phyloP scores from a whole-genome alignment of 495 filamentous ascomycete genomes.

The Hypoxylon crocopeplum region DNA sequence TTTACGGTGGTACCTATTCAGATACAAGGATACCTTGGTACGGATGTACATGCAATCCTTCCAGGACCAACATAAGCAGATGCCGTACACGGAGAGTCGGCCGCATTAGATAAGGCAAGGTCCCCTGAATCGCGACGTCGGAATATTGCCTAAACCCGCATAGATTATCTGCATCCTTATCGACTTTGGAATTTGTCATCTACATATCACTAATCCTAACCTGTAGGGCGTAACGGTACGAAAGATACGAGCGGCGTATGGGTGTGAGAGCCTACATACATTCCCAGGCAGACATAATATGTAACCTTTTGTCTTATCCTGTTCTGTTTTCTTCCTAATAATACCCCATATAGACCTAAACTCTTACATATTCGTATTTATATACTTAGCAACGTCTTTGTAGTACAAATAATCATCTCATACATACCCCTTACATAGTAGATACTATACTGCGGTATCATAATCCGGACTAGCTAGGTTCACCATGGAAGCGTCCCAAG shows the following conservation, averaged over 20 bases:
- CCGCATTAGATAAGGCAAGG: neutral
- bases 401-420: neutral
- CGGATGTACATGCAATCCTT: neutral
- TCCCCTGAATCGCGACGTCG: conserved; percentile 15
- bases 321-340: too few species aligned
- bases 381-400: neutral
- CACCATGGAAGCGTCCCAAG: conserved; percentile 28
- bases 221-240: too few species aligned
- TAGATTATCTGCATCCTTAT: conserved; percentile 19
- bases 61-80: too few species aligned
- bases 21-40: conserved; percentile 7
- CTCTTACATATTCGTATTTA: neutral
- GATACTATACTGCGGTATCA: neutral
- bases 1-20: neutral
- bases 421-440: neutral
- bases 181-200: conserved; percentile 27
- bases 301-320: too few species aligned
- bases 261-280: too few species aligned
- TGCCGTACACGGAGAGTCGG: neutral
- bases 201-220: too few species aligned
- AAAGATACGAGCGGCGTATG: too few species aligned
- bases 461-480: neutral
- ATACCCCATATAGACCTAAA: conserved; percentile 1
- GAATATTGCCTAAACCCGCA: conserved; percentile 24
- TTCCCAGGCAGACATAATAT: too few species aligned